Evolutionary conservation across 1,284 basidiomycete species (phyloP).

Genomic region (Ganoderma multipileum): DNA sequence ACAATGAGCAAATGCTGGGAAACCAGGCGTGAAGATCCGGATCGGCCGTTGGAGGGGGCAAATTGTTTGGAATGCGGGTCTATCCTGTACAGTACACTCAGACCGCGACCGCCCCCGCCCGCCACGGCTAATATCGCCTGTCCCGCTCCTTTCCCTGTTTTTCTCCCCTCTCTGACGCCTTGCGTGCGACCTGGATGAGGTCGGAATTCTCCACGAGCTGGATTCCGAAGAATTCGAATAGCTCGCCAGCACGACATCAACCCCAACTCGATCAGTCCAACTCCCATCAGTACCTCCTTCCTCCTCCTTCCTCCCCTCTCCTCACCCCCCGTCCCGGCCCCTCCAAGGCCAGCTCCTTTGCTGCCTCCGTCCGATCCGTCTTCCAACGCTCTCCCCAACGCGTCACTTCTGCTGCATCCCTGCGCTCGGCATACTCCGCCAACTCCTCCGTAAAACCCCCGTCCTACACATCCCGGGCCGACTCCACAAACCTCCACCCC

Average conservation of each 20-base stretch:
- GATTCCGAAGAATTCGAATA: constrained; percentile 36
- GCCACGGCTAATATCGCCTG: constrained; percentile 9
- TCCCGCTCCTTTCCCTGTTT: constrained; percentile 12
- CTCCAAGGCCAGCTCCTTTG: constrained; percentile 41
- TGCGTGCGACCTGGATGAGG: constrained; percentile 35
- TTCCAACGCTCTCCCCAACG: constrained; percentile 43
- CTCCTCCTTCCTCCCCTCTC: constrained; percentile 49
- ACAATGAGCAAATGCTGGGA: constrained; percentile 1
- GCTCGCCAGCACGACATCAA: constrained; percentile 34
- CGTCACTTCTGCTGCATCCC: constrained; percentile 45
- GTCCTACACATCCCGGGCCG: constrained; percentile 28
- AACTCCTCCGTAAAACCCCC: constrained; percentile 36
- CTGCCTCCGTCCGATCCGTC: constrained; percentile 47
- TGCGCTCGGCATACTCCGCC: constrained; percentile 45
- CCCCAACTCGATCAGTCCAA: constrained; percentile 39
- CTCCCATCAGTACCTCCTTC: constrained; percentile 49
- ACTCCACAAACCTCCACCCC: constrained; percentile 46
- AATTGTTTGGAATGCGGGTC: constrained; percentile 13
- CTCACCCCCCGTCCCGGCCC: constrained; percentile 43
- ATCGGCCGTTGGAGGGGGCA: constrained; percentile 8
- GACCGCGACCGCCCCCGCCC: constrained; percentile 15
- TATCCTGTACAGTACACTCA: constrained; percentile 9
- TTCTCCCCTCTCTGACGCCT: not conserved
- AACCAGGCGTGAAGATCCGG: not conserved
- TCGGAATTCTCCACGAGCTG: constrained; percentile 33